phyloP scores from a whole-genome alignment of 2,329 filamentous ascomycete genomes.

The Arthrobotrys iridis region DNA sequence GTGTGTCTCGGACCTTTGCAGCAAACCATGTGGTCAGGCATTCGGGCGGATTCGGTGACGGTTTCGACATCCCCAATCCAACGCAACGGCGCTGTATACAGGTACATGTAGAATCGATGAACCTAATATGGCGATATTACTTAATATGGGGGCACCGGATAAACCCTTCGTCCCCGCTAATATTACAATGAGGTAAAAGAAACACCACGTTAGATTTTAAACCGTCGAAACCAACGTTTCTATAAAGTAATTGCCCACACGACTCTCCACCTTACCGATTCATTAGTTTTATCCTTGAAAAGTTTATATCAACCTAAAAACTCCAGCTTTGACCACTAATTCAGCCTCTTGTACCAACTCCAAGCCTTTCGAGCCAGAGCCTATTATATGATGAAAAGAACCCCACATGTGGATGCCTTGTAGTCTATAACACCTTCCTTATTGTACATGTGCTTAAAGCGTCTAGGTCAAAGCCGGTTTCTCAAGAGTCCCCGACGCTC shows the following conservation, averaged over 20 bases:
- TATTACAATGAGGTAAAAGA: constrained; percentile 46
- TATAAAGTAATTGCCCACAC: constrained; percentile 48
- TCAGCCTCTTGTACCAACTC: not conserved
- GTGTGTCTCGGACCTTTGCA: constrained; percentile 33
- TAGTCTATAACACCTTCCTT: not conserved
- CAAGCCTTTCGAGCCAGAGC: not conserved
- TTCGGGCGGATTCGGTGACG: not conserved
- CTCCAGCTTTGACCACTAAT: not conserved
- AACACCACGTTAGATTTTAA: constrained; percentile 13
- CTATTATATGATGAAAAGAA: not conserved
- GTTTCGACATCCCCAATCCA: constrained; percentile 3
- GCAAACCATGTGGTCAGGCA: constrained; percentile 24
- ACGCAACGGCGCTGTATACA: not conserved
- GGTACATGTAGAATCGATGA: not conserved
- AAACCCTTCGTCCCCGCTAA: not conserved
- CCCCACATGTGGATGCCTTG: not conserved
- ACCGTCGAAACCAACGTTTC: constrained; percentile 15
- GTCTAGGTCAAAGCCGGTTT: constrained; percentile 11
- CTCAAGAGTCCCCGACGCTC: constrained; percentile 3
- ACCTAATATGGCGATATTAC: constrained; percentile 24
- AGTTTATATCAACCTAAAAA: constrained; percentile 43
- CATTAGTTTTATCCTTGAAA: constrained; percentile 21
- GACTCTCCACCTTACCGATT: constrained; percentile 27
- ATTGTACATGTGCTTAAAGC: not conserved
- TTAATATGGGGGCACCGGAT: constrained; percentile 41